Percentiles rank a stretch among this genome's conserved stretches.
These are phyloP conservation scores for Aspergillus felis DNA, from an alignment of 2,329 filamentous ascomycete genomes.

Conservation along the genomic window DNA sequence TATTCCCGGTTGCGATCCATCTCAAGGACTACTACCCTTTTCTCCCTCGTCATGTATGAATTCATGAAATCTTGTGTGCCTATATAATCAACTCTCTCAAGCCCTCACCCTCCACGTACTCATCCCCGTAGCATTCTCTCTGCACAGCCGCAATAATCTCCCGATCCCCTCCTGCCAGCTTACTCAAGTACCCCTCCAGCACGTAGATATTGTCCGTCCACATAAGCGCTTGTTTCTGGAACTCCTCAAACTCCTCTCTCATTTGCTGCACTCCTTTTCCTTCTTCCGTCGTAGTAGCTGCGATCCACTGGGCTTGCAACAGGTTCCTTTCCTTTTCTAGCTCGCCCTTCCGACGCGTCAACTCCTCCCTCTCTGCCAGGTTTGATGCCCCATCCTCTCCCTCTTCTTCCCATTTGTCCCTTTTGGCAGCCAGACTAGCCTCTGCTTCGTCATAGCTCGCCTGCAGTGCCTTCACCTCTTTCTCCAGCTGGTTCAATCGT, in stretches of 20 bases:
- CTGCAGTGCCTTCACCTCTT: conserved; percentile 27
- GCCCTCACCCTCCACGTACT: conserved; percentile 53
- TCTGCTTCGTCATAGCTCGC: conserved; percentile 29
- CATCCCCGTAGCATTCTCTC: conserved; percentile 49
- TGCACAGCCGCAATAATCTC: conserved; percentile 43
- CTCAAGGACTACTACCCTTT: background rate
- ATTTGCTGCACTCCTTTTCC: conserved; percentile 31
- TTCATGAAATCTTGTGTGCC: too few relatives aligned
- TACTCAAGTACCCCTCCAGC: conserved; percentile 38
- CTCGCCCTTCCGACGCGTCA: conserved; percentile 19
- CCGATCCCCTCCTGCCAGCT: conserved; percentile 40
- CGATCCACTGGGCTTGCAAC: conserved; percentile 23
- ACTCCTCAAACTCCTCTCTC: conserved; percentile 30
- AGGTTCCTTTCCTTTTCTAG: conserved; percentile 28
- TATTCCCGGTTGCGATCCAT: background rate
- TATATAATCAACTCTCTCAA: conserved; percentile 39
- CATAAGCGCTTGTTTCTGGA: conserved; percentile 28
- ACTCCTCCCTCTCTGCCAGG: conserved; percentile 16
- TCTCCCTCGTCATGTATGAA: background rate
- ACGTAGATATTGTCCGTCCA: conserved; percentile 46
- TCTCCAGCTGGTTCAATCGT: conserved; percentile 21
- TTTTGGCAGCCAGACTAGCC: conserved; percentile 36
- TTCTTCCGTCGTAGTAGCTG: conserved; percentile 23
- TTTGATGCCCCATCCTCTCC: conserved; percentile 11
- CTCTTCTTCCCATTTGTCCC: conserved; percentile 27